Percentiles rank a stretch among this genome's conserved stretches.
Conservation (phyloP, 2,329 filamentous ascomycete genomes). For the Ascochyta koolunga region DNA sequence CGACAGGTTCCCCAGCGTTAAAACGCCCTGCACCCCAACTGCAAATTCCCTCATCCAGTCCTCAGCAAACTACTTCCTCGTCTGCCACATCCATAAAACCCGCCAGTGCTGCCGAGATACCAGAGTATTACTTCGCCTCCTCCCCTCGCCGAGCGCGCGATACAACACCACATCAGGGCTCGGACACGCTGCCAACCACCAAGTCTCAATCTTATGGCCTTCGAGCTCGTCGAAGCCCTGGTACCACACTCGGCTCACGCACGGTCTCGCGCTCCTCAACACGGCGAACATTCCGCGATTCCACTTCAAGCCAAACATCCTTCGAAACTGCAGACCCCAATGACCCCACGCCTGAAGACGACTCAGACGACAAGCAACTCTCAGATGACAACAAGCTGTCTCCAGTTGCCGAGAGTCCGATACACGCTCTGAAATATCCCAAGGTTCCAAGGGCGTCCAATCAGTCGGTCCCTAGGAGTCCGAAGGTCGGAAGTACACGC, state of each 20-base stretch:
- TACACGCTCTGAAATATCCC: constrained; percentile 54
- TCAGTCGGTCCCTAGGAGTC: constrained; percentile 52
- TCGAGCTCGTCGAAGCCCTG: constrained; percentile 21
- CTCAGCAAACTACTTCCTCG: constrained; percentile 20
- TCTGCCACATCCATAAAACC: constrained; percentile 32
- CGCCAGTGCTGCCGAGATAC: constrained; percentile 38
- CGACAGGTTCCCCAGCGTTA: constrained; percentile 19
- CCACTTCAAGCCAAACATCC: constrained; percentile 49
- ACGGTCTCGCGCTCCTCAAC: constrained; percentile 37
- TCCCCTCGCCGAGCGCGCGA: constrained; percentile 20
- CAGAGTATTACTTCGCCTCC: constrained; percentile 47
- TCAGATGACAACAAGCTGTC: constrained; percentile 43
- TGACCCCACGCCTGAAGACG: constrained; percentile 55
- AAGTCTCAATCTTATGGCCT: not conserved
- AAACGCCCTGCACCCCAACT: constrained; percentile 9
- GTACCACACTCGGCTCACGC: constrained; percentile 27
- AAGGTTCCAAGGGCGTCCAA: constrained; percentile 56
- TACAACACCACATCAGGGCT: constrained; percentile 6
- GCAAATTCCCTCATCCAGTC: constrained; percentile 18
- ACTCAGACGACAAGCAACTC: constrained; percentile 45
- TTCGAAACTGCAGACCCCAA: constrained; percentile 55
- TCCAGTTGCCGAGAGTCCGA: constrained; percentile 53
- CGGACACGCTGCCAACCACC: constrained; percentile 3
- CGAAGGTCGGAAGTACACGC: constrained; percentile 1
- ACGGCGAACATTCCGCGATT: constrained; percentile 36